Evolutionary conservation across 108 stramenopile genomes (phyloP), one percentile per base, ranked within the genome.

Genomic region (Nannochloropsis granulata): DNA sequence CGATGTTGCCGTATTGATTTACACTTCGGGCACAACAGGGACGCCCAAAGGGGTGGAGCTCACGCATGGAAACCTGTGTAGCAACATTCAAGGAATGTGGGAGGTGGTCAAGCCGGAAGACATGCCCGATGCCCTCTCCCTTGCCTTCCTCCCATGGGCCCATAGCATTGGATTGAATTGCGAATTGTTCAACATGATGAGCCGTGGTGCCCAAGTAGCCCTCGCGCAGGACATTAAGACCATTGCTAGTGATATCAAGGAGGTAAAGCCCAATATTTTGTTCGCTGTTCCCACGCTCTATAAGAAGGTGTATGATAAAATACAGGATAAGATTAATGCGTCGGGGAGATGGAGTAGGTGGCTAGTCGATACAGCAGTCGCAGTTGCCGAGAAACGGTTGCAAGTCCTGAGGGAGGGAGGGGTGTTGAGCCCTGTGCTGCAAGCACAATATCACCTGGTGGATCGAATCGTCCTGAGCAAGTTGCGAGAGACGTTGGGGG

Each of bases 11-110:
- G 92, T 93, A 86, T 87, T 98, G 43, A 96, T 98, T 83, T 98
- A 98, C 91, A 98, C 98, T 0, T 92, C 91, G 45, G 98, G 98
- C 9, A 98, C 98, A 0, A 98, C 98, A 14, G 97, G 97, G 23
- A 95, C 92, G 81, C 97, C 97, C 44, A 98, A 98, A 90, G 92
- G 93, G 0, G 97, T 98, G 16, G 94, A 95, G 85, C 89, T 98
- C 43, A 93, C 94, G 19, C 96, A 98, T 90, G 56, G 84, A 44
- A 97, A 97, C 91, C 88, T 93, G 78, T 88, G 93, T 9, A 91
- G 93, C 24, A 96, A 96, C 87, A 91, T 96, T 81, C 90, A 90
- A 44, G 94, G 93, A 2, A 86, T 91, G 43, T 83, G 95, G 34
- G 85, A 71, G 11, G 56, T 90, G 24, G 88, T 95, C 89, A 91